Evolutionary conservation across 2,329 filamentous ascomycete genomes (phyloP).

Genomic region (Ophiobolus disseminans): DNA sequence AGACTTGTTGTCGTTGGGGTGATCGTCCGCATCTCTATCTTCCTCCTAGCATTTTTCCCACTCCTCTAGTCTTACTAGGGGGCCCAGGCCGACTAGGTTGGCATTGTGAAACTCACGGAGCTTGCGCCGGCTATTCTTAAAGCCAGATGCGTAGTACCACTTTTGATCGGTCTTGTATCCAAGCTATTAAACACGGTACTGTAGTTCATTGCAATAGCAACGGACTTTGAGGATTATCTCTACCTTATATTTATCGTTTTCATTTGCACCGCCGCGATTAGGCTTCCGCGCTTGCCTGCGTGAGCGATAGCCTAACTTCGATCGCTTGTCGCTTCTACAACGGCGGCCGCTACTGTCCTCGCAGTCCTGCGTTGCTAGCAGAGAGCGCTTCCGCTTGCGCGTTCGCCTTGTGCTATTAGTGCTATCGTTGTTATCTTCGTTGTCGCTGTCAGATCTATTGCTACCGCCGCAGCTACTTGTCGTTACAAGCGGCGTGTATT

Average conservation of each 20-base stretch:
- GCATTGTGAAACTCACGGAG: constrained; percentile 12
- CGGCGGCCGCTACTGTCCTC: neutral
- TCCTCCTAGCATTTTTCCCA: constrained; percentile 20
- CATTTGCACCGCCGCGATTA: constrained; percentile 2
- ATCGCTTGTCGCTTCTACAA: constrained; percentile 1
- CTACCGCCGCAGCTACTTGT: neutral
- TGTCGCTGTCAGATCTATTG: neutral
- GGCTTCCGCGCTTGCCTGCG: constrained; percentile 1
- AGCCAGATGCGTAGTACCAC: constrained; percentile 15
- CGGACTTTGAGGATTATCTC: constrained; percentile 10
- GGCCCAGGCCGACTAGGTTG: constrained; percentile 11
- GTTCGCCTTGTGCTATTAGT: neutral
- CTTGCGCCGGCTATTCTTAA: constrained; percentile 14
- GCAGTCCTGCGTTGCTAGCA: neutral
- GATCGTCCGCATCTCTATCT: constrained; percentile 18
- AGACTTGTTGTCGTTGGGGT: constrained; percentile 10
- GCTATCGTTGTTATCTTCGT: neutral
- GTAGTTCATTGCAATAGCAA: constrained; percentile 7
- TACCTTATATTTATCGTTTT: constrained; percentile 14
- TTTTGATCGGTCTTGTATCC: constrained; percentile 10
- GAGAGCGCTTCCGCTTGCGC: neutral
- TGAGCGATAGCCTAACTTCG: neutral
- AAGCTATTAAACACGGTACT: constrained; percentile 15
- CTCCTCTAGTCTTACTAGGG: constrained; percentile 11
- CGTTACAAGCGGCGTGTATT: neutral